phyloP scores from a whole-genome alignment of 2,329 filamentous ascomycete species.

The Cladosporium sp. region DNA sequence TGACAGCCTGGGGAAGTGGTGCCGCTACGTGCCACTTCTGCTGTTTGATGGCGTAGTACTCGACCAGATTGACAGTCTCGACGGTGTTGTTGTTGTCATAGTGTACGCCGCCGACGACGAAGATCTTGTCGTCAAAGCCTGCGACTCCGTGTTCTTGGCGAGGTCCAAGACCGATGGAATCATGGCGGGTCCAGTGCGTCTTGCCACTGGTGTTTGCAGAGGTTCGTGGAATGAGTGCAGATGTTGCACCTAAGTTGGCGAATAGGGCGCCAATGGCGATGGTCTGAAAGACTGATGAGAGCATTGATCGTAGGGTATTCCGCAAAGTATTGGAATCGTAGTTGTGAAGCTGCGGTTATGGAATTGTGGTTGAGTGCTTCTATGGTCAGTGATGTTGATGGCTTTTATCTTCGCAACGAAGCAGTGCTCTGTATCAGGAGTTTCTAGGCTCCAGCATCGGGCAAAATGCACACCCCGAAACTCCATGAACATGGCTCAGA shows the following conservation, averaged over 20 bases:
- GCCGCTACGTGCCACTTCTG: constrained; percentile 5
- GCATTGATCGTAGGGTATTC: neutral
- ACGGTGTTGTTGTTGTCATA: constrained; percentile 3
- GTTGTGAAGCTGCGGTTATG: neutral
- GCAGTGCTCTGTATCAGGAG: neutral
- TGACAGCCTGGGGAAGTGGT: neutral
- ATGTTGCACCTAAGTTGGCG: neutral
- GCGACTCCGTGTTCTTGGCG: neutral
- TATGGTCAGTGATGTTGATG: neutral
- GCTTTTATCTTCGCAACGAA: neutral
- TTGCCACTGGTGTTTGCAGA: neutral
- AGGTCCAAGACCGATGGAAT: neutral
- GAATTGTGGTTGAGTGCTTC: neutral
- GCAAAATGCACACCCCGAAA: neutral
- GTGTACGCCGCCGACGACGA: neutral
- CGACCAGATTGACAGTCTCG: neutral
- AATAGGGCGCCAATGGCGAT: neutral
- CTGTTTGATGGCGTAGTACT: neutral
- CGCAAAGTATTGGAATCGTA: neutral
- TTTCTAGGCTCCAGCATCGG: neutral
- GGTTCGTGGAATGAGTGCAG: neutral
- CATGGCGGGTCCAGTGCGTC: neutral
- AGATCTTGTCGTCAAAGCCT: neutral
- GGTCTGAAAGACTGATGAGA: neutral
- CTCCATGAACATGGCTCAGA: neutral